A percentile compares a stretch with the other conserved stretches of the same genome.
Conservation (phyloP, 2,329 filamentous ascomycete genomes). For the Cladosporium sp. region DNA sequence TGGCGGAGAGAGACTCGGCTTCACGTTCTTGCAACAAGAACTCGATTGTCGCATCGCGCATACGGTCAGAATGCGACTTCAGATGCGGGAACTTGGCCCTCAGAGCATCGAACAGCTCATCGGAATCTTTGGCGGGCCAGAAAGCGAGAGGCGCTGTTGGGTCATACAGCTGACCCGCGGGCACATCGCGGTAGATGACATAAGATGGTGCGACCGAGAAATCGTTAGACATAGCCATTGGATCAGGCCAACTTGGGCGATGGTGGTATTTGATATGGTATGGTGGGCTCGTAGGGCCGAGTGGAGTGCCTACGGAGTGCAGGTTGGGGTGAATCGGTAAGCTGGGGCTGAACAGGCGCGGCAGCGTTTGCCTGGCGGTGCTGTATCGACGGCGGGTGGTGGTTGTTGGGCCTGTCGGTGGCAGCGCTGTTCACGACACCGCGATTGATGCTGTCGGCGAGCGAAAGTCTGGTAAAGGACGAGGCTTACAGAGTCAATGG, state of each 20-base stretch:
- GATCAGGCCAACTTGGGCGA: not conserved
- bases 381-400: not conserved
- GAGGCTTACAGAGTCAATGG: slow-evolving; percentile 2
- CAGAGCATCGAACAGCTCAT: slow-evolving; percentile 37
- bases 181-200: slow-evolving; percentile 32
- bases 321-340: not conserved
- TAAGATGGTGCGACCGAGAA: slow-evolving; percentile 23
- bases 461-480: slow-evolving; percentile 1
- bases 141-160: slow-evolving; percentile 31
- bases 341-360: not conserved
- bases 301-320: too few relatives aligned
- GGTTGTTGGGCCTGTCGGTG: not conserved
- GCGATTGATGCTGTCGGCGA: not conserved
- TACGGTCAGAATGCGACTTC: slow-evolving; percentile 35
- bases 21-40: slow-evolving; percentile 34
- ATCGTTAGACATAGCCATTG: slow-evolving; percentile 20
- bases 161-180: slow-evolving; percentile 28
- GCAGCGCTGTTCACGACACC: not conserved
- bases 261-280: not conserved
- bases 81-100: slow-evolving; percentile 31
- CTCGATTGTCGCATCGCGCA: slow-evolving; percentile 36
- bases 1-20: slow-evolving; percentile 21
- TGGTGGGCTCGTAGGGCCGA: not conserved
- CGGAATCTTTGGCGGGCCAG: slow-evolving; percentile 36
- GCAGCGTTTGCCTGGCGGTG: not conserved